Base-by-base conservation (phyloP, 2,329 filamentous ascomycete species). In the Ophiostoma ulmi region DNA sequence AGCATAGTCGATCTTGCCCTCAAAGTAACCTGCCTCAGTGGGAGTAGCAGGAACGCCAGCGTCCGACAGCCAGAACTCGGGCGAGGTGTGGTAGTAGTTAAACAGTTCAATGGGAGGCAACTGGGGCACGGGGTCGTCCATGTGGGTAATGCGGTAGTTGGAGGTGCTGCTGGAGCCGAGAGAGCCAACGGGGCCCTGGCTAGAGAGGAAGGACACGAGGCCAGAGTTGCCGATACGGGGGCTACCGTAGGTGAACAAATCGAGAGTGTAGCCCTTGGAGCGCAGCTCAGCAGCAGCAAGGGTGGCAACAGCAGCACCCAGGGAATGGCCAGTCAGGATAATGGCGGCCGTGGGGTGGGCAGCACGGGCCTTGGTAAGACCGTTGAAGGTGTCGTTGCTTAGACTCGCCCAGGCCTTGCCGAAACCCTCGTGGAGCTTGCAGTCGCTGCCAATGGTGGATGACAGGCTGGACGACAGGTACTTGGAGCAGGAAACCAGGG, bases 111-210 rank as follows among this genome's bases (percentile, higher is more conserved):
- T 79, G 13, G 88, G 86, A 1, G 90, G 90, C 52, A 93, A 82
- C 63, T 87, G 85, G 0, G 91, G 88, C 1, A 93, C 86, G 0
- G 89, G 87, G 77, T 93, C 91, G 74, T 85, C 80, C 61, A 79
- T 79, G 79, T 93, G 90, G 1, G 90, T 92, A 69, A 91, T 81
- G 73, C 90, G 87, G 80, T 83, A 89, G 73, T 86, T 84, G 70
- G 77, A 77, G 70, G 86, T 85, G 1, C 48, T 39, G 68, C 22
- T 38, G 39, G 66, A 35, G 70, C 79, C 72, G 17, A 63, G 36
- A 10, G 44, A 11, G 38, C 70, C 70, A 7, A 44, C 44, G 35
- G 69, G 48, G 70, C 79, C 72, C 74, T 89, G 86, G 67, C 75
- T 74, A 8, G 82, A 83, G 72, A 91, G 80, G 76, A 83, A 89